These are phyloP conservation scores for Talaromyces wortmannii DNA, from an alignment of 495 filamentous ascomycete species.

Conservation along the genomic window DNA sequence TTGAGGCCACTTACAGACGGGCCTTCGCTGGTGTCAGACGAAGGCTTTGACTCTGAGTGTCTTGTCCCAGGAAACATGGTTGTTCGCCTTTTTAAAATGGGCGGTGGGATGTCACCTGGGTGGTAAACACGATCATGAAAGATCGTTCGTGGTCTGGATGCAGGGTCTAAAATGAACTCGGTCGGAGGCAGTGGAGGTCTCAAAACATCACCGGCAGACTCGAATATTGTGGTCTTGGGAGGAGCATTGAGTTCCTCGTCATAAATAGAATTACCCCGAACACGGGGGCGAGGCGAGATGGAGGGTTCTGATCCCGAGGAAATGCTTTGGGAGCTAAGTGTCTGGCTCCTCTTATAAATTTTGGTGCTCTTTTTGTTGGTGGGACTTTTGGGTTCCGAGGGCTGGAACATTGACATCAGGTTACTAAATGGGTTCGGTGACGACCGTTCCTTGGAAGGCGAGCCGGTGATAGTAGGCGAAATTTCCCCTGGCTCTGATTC, in stretches of 20 bases:
- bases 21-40: slow-evolving; percentile 8
- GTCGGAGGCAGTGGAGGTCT: slow-evolving; percentile 80
- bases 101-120: slow-evolving; percentile 85
- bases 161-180: slow-evolving; percentile 75
- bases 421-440: slow-evolving; percentile 45
- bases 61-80: neutral
- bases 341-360: slow-evolving; percentile 76
- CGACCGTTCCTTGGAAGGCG: neutral
- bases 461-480: neutral
- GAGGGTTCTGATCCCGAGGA: slow-evolving; percentile 22
- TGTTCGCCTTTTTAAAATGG: slow-evolving; percentile 28
- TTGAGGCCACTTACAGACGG: slow-evolving; percentile 55
- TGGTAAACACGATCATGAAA: slow-evolving; percentile 97
- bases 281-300: slow-evolving; percentile 18
- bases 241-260: slow-evolving; percentile 53
- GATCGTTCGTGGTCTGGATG: slow-evolving; percentile 80
- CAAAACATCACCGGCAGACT: slow-evolving; percentile 85
- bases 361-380: slow-evolving; percentile 47
- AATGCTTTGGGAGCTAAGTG: slow-evolving; percentile 37
- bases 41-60: slow-evolving; percentile 5
- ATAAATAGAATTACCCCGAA: slow-evolving; percentile 37
- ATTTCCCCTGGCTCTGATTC: slow-evolving; percentile 3
- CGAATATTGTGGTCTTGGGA: slow-evolving; percentile 89
- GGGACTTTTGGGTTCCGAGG: slow-evolving; percentile 25
- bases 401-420: slow-evolving; percentile 59